Evolutionary conservation across 768 basidiomycete genomes (phyloP).

Genomic region (Boletus insuetus): DNA sequence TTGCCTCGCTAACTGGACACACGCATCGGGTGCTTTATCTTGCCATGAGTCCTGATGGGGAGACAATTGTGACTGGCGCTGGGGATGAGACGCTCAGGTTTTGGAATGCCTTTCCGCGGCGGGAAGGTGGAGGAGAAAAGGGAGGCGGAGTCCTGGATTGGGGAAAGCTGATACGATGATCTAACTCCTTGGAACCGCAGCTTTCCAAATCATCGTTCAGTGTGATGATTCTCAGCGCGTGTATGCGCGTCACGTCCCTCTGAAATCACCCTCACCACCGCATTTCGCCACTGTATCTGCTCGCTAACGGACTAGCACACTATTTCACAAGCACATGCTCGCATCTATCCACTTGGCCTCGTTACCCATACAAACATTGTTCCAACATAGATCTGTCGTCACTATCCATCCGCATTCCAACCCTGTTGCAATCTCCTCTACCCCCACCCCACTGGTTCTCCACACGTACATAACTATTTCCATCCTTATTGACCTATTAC

Average conservation of each 20-base stretch:
- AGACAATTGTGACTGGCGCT: conserved; percentile 97
- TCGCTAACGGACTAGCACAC: conserved; percentile 12
- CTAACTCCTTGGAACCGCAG: background rate
- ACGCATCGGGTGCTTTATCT: conserved; percentile 93
- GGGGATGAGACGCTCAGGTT: conserved; percentile 97
- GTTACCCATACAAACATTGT: conserved; percentile 14
- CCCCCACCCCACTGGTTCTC: background rate
- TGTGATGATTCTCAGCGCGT: conserved; percentile 5
- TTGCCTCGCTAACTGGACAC: conserved; percentile 92
- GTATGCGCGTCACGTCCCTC: conserved; percentile 1
- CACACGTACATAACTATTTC: conserved; percentile 26
- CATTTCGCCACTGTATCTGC: conserved; percentile 6
- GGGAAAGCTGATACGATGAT: conserved; percentile 50
- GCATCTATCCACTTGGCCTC: conserved; percentile 21
- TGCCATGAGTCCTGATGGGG: conserved; percentile 96
- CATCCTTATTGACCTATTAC: conserved; percentile 26
- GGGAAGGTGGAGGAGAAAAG: conserved; percentile 41
- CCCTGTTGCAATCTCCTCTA: conserved; percentile 14
- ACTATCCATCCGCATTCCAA: conserved; percentile 19
- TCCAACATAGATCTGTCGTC: conserved; percentile 20
- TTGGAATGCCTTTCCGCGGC: conserved; percentile 96
- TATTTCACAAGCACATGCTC: conserved; percentile 27
- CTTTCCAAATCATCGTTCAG: background rate
- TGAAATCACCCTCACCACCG: background rate
- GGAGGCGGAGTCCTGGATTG: conserved; percentile 45